Percentiles rank a stretch among this genome's conserved stretches.
Conservation (phyloP, 2,329 filamentous ascomycete genomes). For the Aureobasidium sp. region DNA sequence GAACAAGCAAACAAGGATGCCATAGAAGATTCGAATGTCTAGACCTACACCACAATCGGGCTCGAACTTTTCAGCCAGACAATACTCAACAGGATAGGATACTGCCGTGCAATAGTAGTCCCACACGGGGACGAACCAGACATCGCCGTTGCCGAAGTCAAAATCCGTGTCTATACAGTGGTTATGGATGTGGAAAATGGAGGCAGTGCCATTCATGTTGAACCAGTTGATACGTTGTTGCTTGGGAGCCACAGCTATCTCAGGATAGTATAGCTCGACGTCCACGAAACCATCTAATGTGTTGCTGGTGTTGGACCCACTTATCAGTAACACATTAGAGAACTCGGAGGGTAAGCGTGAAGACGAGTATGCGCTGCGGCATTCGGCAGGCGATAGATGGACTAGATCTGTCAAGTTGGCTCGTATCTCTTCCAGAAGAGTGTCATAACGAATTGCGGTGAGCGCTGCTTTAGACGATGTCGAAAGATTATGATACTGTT, state of each 20-base stretch:
- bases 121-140: neutral
- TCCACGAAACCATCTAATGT: neutral
- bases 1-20: neutral
- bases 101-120: neutral
- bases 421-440: neutral
- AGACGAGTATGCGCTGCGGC: neutral
- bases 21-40: neutral
- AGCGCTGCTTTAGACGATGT: neutral
- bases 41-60: neutral
- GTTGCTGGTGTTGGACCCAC: neutral
- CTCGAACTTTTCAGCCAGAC: neutral
- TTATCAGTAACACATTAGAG: neutral
- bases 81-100: neutral
- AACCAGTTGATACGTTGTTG: neutral
- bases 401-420: neutral
- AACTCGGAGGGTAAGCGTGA: neutral
- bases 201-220: neutral
- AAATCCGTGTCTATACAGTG: neutral
- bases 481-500: neutral
- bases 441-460: neutral
- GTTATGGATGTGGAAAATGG: conserved; percentile 1
- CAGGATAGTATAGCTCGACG: neutral
- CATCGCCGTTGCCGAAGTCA: neutral
- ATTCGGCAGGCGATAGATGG: neutral
- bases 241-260: neutral